Evolutionary conservation across 1,139 yeast species (phyloP).

Genomic region (Geotrichum restrictum): DNA sequence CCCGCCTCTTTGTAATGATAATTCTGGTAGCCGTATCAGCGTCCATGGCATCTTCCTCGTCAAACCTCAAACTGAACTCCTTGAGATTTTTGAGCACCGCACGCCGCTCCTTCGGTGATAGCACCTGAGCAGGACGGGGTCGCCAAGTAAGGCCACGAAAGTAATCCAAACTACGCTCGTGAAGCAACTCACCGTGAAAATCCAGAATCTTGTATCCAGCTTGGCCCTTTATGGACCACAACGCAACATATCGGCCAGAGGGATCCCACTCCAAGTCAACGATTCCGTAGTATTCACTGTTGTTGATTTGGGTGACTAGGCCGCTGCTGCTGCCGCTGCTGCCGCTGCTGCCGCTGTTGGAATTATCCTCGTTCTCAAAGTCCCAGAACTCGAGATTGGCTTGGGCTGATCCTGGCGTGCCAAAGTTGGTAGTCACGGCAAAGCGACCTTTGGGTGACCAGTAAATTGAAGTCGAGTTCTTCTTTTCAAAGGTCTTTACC

Average conservation of each 20-base stretch:
- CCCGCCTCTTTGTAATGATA: constrained; percentile 78
- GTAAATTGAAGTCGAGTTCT: constrained; percentile 66
- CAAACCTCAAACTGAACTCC: constrained; percentile 89
- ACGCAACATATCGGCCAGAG: constrained; percentile 81
- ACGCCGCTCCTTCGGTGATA: constrained; percentile 76
- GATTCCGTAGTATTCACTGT: constrained; percentile 69
- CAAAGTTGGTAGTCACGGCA: constrained; percentile 69
- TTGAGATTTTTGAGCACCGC: constrained; percentile 85
- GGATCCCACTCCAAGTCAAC: constrained; percentile 93
- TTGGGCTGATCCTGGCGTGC: constrained; percentile 52
- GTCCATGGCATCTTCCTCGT: constrained; percentile 94
- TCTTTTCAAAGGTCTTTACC: constrained; percentile 55
- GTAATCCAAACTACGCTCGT: constrained; percentile 73
- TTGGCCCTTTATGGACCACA: constrained; percentile 80
- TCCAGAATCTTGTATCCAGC: constrained; percentile 89
- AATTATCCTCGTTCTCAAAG: constrained; percentile 51
- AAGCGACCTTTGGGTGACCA: constrained; percentile 96
- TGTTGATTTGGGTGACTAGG: constrained; percentile 54
- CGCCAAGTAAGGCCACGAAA: constrained; percentile 94
- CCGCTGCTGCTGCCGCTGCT: constrained; percentile 51
- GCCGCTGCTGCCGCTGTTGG: constrained; percentile 38
- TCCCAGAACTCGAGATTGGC: constrained; percentile 74
- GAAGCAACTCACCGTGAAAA: constrained; percentile 70
- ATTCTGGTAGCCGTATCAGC: constrained; percentile 91
- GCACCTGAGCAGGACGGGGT: constrained; percentile 83